phyloP scores from a whole-genome alignment of 225 moss, liverwort and hornwort genomes.

The Lunularia cruciata region DNA sequence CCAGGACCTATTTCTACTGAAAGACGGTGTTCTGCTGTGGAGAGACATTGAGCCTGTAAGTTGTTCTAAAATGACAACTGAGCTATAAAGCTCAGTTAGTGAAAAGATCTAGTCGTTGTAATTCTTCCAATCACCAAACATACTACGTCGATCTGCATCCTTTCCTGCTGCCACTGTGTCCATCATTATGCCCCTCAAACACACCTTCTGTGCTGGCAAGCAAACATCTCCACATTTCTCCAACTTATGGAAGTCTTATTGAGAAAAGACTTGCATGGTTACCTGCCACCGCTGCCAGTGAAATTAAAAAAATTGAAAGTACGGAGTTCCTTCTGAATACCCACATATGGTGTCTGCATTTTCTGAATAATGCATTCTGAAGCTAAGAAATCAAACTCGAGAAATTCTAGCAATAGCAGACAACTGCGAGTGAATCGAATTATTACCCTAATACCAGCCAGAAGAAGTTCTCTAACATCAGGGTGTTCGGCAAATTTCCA shows the following conservation, averaged over 20 bases:
- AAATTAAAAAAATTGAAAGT: too few relatives aligned
- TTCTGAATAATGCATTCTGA: too few relatives aligned
- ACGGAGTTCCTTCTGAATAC: too few relatives aligned
- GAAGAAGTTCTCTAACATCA: too few relatives aligned
- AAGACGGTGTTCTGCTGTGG: slow-evolving; percentile 15
- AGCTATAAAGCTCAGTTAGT: background rate
- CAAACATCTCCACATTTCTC: background rate
- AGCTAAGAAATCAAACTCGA: too few relatives aligned
- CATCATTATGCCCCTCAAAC: background rate
- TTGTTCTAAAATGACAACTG: background rate
- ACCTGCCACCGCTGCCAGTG: background rate
- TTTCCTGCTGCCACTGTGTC: background rate
- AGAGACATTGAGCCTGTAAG: slow-evolving; percentile 28
- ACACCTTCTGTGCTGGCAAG: background rate
- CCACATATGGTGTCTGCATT: too few relatives aligned
- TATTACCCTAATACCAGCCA: too few relatives aligned
- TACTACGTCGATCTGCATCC: background rate
- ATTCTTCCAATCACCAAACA: background rate
- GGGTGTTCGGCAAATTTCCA: too few relatives aligned
- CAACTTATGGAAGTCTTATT: too few relatives aligned
- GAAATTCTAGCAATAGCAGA: too few relatives aligned
- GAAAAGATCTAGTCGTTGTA: background rate
- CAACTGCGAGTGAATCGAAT: too few relatives aligned
- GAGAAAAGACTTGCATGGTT: background rate
- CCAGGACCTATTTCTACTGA: slow-evolving; percentile 31